Conservation (phyloP, 345 rosid genomes). For the Euphorbia pulcherrima region DNA sequence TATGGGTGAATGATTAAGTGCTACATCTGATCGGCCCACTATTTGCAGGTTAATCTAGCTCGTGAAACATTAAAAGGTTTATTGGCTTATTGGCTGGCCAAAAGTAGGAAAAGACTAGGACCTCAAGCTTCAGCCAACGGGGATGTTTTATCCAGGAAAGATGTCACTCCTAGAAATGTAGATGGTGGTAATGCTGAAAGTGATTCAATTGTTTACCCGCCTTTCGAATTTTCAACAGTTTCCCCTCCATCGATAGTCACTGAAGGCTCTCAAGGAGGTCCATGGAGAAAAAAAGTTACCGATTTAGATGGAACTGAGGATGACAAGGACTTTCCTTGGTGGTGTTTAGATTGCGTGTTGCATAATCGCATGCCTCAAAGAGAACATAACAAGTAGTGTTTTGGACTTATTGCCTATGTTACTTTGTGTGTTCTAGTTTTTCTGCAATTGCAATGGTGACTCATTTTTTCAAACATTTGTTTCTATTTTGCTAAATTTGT, state of each 20-base stretch:
- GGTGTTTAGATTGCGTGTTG: slow-evolving; percentile 91
- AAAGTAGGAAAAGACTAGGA: slow-evolving; percentile 70
- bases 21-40: slow-evolving; percentile 16
- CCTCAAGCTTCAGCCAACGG: slow-evolving; percentile 69
- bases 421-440: slow-evolving; percentile 9
- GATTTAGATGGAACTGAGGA: slow-evolving; percentile 89
- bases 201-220: slow-evolving; percentile 82
- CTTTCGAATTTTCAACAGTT: slow-evolving; percentile 74
- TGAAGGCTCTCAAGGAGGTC: slow-evolving; percentile 97
- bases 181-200: slow-evolving; percentile 61
- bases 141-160: slow-evolving; percentile 62
- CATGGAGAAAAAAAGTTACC: slow-evolving; percentile 92
- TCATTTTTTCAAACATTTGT: not conserved
- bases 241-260: slow-evolving; percentile 92
- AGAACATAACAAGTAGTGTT: slow-evolving; percentile 81
- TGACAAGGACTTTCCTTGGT: slow-evolving; percentile 91
- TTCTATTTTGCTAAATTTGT: not conserved
- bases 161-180: slow-evolving; percentile 47
- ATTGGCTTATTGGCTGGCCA: slow-evolving; percentile 78
- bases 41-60: slow-evolving; percentile 80
- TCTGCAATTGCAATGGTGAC: not conserved
- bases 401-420: slow-evolving; percentile 11
- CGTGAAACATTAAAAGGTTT: slow-evolving; percentile 98
- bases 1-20: not conserved
- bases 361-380: slow-evolving; percentile 86